phyloP scores from a whole-genome alignment of 257 asterid species.

The Penstemon davidsonii region DNA sequence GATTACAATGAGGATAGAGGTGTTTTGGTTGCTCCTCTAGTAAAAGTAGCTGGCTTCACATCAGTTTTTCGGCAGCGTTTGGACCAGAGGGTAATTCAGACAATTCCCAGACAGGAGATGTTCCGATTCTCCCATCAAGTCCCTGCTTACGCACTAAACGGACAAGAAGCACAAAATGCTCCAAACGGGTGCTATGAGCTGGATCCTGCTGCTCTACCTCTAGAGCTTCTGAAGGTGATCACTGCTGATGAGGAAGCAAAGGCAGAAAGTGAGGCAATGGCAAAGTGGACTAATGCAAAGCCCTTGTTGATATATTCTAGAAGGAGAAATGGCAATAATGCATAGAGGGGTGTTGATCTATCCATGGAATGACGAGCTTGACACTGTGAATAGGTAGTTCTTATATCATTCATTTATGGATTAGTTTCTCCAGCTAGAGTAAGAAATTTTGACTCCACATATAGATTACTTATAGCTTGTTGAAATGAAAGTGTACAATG shows the following conservation, averaged over 20 bases:
- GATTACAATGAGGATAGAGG: slow-evolving; percentile 52
- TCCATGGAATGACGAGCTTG: no score
- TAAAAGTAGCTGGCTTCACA: slow-evolving; percentile 67
- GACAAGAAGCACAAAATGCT: slow-evolving; percentile 50
- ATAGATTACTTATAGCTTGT: no score
- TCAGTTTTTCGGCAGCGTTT: slow-evolving; percentile 48
- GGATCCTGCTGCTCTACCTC: slow-evolving; percentile 81
- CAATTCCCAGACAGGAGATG: slow-evolving; percentile 59
- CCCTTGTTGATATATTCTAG: slow-evolving; percentile 36
- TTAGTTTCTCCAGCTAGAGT: no score
- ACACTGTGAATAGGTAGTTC: no score
- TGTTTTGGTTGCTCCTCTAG: slow-evolving; percentile 49
- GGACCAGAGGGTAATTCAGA: slow-evolving; percentile 30
- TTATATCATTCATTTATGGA: no score
- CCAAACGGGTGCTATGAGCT: slow-evolving; percentile 55
- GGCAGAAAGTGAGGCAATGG: slow-evolving; percentile 23
- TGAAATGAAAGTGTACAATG: no score
- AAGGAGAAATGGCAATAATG: slow-evolving; percentile 20
- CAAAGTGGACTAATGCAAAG: slow-evolving; percentile 21
- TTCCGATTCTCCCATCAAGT: slow-evolving; percentile 81
- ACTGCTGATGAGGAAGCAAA: slow-evolving; percentile 30
- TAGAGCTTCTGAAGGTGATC: slow-evolving; percentile 55
- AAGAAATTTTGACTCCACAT: no score
- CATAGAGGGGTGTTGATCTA: no score
- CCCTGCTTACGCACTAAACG: slow-evolving; percentile 45